Percentiles rank a stretch among this genome's conserved stretches.
phyloP scores from a whole-genome alignment of 176 grass and related monocot genomes.

The Areca catechu region DNA sequence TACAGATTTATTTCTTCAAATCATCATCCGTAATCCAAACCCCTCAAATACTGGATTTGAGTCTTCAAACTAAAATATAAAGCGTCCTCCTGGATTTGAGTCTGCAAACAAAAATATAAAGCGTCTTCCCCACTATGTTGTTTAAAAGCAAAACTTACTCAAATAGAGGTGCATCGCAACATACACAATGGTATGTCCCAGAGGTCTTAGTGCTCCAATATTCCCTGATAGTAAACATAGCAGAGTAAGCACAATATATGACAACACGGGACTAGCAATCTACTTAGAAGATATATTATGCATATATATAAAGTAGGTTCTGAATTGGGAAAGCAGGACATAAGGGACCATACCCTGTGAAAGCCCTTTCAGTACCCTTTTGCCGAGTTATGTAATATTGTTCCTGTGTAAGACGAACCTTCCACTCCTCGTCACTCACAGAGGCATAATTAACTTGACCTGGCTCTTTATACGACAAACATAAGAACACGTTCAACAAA shows the following conservation, averaged over 20 bases:
- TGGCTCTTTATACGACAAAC: conserved; percentile 11
- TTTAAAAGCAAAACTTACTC: conserved; percentile 40
- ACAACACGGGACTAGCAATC: no score
- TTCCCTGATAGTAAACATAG: conserved; percentile 19
- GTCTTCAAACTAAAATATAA: not conserved
- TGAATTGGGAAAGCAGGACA: not conserved
- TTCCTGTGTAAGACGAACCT: conserved; percentile 52
- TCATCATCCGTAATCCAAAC: not conserved
- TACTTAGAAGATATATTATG: no score
- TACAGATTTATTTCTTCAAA: not conserved
- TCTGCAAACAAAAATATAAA: not conserved
- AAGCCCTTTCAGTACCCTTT: conserved; percentile 86
- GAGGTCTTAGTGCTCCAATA: conserved; percentile 47
- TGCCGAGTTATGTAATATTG: conserved; percentile 65
- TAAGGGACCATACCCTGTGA: conserved; percentile 51
- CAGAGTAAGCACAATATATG: no score
- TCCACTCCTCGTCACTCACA: conserved; percentile 68
- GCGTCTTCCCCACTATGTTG: not conserved
- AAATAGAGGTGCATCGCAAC: conserved; percentile 72
- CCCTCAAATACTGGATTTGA: not conserved
- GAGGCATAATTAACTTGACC: conserved; percentile 26
- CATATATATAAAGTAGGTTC: no score
- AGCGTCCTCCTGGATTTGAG: not conserved
- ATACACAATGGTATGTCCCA: conserved; percentile 62
- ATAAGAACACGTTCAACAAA: no score